Conservation (phyloP, 2,329 filamentous ascomycete species). For the Aspergillus sojae region DNA sequence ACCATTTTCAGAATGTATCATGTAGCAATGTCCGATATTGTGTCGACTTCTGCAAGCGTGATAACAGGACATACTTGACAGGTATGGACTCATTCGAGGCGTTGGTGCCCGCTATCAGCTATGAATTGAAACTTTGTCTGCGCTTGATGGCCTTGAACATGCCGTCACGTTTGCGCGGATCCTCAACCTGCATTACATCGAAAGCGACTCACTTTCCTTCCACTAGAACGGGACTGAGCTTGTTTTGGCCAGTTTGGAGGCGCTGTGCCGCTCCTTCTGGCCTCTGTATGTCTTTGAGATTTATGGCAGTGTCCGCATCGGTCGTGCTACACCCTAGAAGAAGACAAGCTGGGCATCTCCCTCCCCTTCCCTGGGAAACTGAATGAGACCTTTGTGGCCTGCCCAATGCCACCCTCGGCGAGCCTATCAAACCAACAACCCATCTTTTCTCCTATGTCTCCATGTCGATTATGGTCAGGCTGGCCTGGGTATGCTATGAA, state of each 20-base stretch:
- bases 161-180: not conserved
- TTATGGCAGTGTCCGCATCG: not conserved
- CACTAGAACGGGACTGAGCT: not conserved
- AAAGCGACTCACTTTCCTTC: not conserved
- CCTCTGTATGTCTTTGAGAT: not conserved
- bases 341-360: not conserved
- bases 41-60: not conserved
- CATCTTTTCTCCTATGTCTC: no score
- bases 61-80: not conserved
- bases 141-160: not conserved
- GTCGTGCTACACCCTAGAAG: not conserved
- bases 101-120: not conserved
- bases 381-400: not conserved
- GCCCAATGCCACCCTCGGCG: not conserved
- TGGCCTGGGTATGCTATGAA: not conserved
- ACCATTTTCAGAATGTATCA: not conserved
- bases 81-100: not conserved
- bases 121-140: not conserved
- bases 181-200: not conserved
- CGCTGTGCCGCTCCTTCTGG: not conserved
- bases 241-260: not conserved
- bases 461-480: not conserved
- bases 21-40: not conserved
- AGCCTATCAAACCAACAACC: not conserved
- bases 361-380: not conserved